Conservation (phyloP, 2,329 filamentous ascomycete species). For the Ascocoryne sarcoides region DNA sequence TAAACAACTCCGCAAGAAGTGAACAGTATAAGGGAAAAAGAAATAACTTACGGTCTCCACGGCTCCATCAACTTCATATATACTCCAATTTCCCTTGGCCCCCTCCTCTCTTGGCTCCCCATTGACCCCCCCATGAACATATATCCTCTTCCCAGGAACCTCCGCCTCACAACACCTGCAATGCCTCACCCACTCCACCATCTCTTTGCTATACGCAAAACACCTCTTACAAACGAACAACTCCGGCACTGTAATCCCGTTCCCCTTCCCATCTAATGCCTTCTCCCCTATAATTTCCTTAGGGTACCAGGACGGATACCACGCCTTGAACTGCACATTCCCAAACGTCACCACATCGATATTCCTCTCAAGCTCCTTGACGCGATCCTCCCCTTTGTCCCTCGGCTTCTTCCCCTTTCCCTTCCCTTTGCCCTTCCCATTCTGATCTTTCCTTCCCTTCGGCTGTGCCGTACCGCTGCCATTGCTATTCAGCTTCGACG, state of each 20-base stretch:
- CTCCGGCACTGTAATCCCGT: conserved; percentile 44
- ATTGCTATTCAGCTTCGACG: no score
- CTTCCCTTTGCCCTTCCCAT: no score
- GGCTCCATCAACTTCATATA: conserved; percentile 91
- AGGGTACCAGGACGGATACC: conserved; percentile 87
- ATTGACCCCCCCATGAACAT: conserved; percentile 47
- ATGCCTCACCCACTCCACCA: conserved; percentile 50
- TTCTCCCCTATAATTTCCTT: conserved; percentile 57
- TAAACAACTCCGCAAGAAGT: neutral
- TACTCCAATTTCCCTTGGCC: conserved; percentile 66
- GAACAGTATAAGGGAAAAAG: neutral
- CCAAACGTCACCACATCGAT: conserved; percentile 82
- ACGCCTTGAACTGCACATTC: conserved; percentile 74
- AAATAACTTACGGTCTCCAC: conserved; percentile 54
- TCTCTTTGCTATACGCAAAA: conserved; percentile 72
- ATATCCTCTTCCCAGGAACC: conserved; percentile 64
- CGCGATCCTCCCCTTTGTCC: conserved; percentile 3
- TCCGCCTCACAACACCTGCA: conserved; percentile 45
- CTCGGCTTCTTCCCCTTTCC: no score
- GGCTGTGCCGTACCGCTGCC: no score
- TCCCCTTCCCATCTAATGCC: conserved; percentile 14
- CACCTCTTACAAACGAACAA: conserved; percentile 87
- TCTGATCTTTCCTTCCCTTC: no score
- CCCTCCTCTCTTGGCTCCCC: conserved; percentile 29
- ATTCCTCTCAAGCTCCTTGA: conserved; percentile 50